Evolutionary conservation across 75 land plant genomes (phyloP).

Genomic region (Ceratopteris richardii): DNA sequence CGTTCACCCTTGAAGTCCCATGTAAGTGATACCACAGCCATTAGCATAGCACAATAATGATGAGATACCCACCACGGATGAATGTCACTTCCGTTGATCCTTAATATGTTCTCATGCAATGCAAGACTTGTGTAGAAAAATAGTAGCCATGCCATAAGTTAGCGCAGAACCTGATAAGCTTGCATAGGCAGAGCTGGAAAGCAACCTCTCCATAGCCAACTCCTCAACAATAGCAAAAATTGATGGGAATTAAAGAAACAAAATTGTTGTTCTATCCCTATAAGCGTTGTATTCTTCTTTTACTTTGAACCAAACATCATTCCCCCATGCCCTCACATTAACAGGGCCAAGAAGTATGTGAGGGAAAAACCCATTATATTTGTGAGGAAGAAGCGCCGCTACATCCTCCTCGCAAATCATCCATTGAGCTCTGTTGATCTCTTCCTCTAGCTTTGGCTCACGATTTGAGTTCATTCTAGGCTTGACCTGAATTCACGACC

Average conservation of each 20-base stretch:
- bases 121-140: conserved; percentile 90
- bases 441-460: too few relatives aligned
- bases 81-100: conserved; percentile 95
- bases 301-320: too few relatives aligned
- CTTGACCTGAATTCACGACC: too few relatives aligned
- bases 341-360: too few relatives aligned
- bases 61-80: conserved; percentile 99
- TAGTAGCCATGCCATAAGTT: conserved; percentile 78
- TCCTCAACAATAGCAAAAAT: conserved; percentile 54
- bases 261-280: conserved; percentile 89
- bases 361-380: conserved; percentile 34
- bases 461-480: too few relatives aligned
- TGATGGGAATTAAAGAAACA: conserved; percentile 78
- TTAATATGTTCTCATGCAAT: conserved; percentile 81
- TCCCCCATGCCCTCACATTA: too few relatives aligned
- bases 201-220: conserved; percentile 80
- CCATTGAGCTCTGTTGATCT: conserved; percentile 47
- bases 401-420: conserved; percentile 64
- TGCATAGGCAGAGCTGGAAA: conserved; percentile 90
- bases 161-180: conserved; percentile 65
- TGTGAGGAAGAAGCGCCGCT: conserved; percentile 60
- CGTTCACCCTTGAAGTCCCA: conserved; percentile 85
- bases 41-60: conserved; percentile 93
- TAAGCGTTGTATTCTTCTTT: too few relatives aligned
- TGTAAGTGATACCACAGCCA: conserved; percentile 94